Conservation (phyloP, 2,329 filamentous ascomycete species). For the Penicillium oxalicum region DNA sequence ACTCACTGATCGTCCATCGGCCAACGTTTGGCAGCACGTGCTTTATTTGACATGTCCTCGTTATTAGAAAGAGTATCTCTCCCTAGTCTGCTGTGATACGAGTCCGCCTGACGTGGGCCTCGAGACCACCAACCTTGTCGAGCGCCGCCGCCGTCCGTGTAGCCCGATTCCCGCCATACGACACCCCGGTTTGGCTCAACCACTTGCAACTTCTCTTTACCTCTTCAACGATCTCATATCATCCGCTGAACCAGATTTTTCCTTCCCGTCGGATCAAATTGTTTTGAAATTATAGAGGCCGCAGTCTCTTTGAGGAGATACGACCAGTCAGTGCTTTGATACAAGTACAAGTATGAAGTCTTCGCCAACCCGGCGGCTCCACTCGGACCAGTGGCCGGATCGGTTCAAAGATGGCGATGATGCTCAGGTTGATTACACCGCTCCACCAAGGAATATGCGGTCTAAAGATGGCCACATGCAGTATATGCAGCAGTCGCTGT, state of each 20-base stretch:
- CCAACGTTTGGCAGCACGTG: conserved; percentile 6
- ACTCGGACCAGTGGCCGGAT: conserved; percentile 52
- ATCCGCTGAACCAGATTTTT: too few relatives aligned
- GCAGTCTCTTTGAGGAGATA: conserved; percentile 35
- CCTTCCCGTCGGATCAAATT: neutral
- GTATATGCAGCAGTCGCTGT: conserved; percentile 91
- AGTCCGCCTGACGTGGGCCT: conserved; percentile 10
- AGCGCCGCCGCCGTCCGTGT: conserved; percentile 9
- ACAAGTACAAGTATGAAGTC: conserved; percentile 38
- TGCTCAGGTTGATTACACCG: conserved; percentile 56
- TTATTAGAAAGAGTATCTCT: conserved; percentile 7
- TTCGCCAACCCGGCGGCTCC: conserved; percentile 38
- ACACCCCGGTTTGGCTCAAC: conserved; percentile 10
- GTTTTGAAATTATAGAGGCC: conserved; percentile 17
- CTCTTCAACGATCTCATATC: conserved; percentile 1
- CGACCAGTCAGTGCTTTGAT: conserved; percentile 37
- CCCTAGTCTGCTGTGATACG: conserved; percentile 5
- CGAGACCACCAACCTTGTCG: conserved; percentile 3
- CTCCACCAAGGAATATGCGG: conserved; percentile 40
- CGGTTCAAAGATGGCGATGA: conserved; percentile 55
- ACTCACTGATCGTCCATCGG: neutral
- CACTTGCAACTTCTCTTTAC: conserved; percentile 6
- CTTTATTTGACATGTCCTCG: conserved; percentile 13
- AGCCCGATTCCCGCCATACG: conserved; percentile 16
- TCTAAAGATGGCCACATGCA: conserved; percentile 42